Conservation (phyloP, 2,329 filamentous ascomycete genomes). For the Cladosporium sp. region DNA sequence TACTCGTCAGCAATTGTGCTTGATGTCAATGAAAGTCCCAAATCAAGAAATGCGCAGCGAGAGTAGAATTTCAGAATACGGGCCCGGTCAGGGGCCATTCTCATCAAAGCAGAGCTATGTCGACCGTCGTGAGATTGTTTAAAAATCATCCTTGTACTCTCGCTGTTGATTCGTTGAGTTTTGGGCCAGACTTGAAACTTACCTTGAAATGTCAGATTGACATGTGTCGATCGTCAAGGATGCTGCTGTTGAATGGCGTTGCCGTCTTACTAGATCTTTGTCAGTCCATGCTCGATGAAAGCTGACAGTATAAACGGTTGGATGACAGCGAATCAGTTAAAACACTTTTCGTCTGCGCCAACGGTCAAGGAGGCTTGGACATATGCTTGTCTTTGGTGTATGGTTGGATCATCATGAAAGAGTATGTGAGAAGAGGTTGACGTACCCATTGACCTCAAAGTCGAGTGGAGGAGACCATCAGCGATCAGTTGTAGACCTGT, state of each 20-base stretch:
- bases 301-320: neutral
- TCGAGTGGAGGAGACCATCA: too few species aligned
- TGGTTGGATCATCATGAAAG: conserved; percentile 30
- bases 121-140: conserved; percentile 39
- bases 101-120: conserved; percentile 40
- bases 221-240: too few species aligned
- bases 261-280: neutral
- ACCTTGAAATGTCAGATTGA: too few species aligned
- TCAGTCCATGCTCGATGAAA: neutral
- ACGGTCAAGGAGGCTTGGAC: conserved; percentile 36
- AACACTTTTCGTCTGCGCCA: conserved; percentile 32
- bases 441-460: conserved; percentile 2
- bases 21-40: neutral
- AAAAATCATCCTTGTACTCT: conserved; percentile 30
- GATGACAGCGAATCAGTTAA: conserved; percentile 20
- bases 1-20: conserved; percentile 7
- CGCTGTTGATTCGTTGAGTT: neutral
- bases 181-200: too few species aligned
- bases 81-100: conserved; percentile 35
- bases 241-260: neutral
- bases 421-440: conserved; percentile 1
- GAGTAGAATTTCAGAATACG: conserved; percentile 3
- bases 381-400: conserved; percentile 38
- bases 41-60: neutral
- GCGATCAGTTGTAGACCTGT: neutral